Base-by-base conservation (phyloP, 208 protist species). In the Vickermania ingenoplastis region DNA sequence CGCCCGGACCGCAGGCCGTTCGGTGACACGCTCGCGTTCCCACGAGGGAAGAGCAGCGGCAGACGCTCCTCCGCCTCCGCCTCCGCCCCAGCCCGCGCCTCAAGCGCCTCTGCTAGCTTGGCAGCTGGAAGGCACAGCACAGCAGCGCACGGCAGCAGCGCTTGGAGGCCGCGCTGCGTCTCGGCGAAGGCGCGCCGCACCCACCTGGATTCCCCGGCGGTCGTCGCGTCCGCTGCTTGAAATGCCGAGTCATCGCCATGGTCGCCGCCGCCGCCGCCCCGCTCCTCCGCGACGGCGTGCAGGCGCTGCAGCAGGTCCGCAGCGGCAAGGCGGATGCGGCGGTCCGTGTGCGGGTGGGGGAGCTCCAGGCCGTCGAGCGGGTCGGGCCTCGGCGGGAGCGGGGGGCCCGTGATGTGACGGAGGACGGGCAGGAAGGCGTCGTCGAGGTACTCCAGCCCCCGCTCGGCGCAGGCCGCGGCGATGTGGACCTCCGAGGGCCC, bases 401-500 rank as follows among this genome's bases (percentile, higher is more conserved):
- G n/a, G n/a, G n/a, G n/a, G 11, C 36, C 36, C 7, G 17, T 45
- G 36, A 45, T 45, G 36, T 45, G 36, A n/a, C 36, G 36, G 11
- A 45, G 17, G 13, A 87, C 58, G 23, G 80, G 80, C 21, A 65
- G 67, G 49, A 83, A 87, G 11, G n/a, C 17, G 1, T 51, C 52
- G 41, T 87, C 80, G 3, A 87, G 61, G 64, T 87, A 87, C 59
- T 77, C 67, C 24, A 87, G 50, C 3, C 71, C 73, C 23, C 59
- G 67, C 28, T 51, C 57, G 50, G 27, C 27, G 55, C 80, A 87
- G 41, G 74, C 53, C 29, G 67, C 73, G 2, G 80, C 80, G 1
- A 81, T 27, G 24, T 45, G 36, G 11, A 45, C 36, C 36, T 45
- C 36, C 36, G 51, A 28, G 24, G 21, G 11, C 22, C n/a, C 24